Percentiles rank a stretch among this genome's conserved stretches.
Evolutionary conservation across 257 asterid genomes (phyloP).

Genomic region (Solanum tarijense): DNA sequence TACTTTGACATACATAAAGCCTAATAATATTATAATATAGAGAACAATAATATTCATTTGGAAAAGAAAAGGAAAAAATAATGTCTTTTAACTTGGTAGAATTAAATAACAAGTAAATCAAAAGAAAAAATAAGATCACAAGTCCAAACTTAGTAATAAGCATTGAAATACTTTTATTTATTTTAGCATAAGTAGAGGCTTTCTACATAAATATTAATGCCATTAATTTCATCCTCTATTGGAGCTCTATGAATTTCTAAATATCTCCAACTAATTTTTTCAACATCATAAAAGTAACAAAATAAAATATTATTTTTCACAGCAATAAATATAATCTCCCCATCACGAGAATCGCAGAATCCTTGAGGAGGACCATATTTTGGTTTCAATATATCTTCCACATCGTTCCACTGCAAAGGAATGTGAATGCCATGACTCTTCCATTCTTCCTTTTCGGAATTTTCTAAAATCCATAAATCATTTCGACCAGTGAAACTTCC

Average conservation of each 20-base stretch:
- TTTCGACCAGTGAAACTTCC: neutral
- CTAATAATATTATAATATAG: neutral
- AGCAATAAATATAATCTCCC: neutral
- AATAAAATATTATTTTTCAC: neutral
- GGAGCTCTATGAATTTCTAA: neutral
- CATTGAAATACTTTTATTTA: too few species aligned
- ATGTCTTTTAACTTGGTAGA: neutral
- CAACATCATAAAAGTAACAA: neutral
- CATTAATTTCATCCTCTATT: neutral
- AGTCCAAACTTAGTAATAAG: too few species aligned
- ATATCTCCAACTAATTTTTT: neutral
- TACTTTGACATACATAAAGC: neutral
- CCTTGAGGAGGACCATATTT: neutral
- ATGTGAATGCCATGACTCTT: neutral
- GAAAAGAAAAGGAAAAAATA: neutral
- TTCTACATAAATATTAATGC: neutral
- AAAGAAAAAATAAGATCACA: neutral
- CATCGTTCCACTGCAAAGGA: neutral
- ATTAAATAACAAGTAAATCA: neutral
- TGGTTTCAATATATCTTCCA: neutral
- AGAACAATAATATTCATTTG: neutral
- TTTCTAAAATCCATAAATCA: neutral
- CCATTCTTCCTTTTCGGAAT: neutral
- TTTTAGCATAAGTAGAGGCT: neutral
- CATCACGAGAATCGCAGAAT: neutral